Percentiles rank a stretch among this genome's conserved stretches.
Conservation (phyloP, 768 basidiomycete genomes). For the Gymnopilus dilepis region DNA sequence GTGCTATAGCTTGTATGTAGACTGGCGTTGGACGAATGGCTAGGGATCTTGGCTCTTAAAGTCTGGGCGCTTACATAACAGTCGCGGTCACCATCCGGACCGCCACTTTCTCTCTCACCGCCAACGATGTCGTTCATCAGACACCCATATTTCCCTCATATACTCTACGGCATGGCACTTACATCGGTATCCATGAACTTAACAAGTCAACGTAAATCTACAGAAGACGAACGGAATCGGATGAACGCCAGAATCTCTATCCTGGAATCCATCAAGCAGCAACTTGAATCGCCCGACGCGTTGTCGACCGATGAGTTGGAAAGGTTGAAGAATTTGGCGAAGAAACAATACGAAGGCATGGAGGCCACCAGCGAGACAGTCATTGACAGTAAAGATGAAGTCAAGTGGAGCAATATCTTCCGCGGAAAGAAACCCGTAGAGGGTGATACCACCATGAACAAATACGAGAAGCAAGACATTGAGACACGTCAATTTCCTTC, state of each 20-base stretch:
- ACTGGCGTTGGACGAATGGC: too few species aligned
- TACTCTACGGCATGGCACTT: constrained; percentile 67
- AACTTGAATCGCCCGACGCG: constrained; percentile 51
- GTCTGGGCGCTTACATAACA: not conserved
- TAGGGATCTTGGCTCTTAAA: too few species aligned
- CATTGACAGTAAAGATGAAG: constrained; percentile 25
- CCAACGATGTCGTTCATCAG: constrained; percentile 27
- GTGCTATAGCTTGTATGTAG: too few species aligned
- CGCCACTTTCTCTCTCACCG: not conserved
- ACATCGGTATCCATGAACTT: constrained; percentile 73
- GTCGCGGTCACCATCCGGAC: not conserved
- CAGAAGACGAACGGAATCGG: constrained; percentile 59
- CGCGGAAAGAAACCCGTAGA: constrained; percentile 42
- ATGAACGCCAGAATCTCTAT: constrained; percentile 64
- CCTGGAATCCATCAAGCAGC: constrained; percentile 60
- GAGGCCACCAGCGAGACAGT: constrained; percentile 5
- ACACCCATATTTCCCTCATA: constrained; percentile 60
- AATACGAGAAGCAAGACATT: constrained; percentile 44
- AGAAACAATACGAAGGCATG: constrained; percentile 19
- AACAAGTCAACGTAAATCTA: constrained; percentile 53
- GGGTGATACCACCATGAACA: constrained; percentile 32
- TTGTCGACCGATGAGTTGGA: constrained; percentile 57
- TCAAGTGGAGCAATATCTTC: constrained; percentile 58
- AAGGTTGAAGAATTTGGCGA: constrained; percentile 59
- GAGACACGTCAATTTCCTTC: constrained; percentile 40